phyloP scores from a whole-genome alignment of 129 eudicot genomes.

The Chrysanthemum lavandulifolium region DNA sequence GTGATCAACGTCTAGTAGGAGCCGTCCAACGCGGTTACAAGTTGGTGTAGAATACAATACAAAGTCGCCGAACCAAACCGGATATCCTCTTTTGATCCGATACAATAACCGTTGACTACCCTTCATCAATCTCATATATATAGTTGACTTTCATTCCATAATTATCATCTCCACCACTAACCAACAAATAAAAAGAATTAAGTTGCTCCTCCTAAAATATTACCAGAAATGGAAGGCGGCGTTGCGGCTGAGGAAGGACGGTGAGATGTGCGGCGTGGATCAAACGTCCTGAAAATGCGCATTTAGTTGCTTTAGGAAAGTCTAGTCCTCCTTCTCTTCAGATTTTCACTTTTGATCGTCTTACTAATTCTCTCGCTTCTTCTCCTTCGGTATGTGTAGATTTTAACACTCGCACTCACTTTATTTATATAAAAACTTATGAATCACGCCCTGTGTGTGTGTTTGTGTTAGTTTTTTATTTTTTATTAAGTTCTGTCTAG shows the following conservation, averaged over 20 bases:
- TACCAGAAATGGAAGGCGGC: constrained; percentile 50
- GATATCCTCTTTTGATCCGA: constrained; percentile 36
- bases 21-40: constrained; percentile 30
- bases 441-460: too few species aligned
- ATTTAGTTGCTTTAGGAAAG: constrained; percentile 71
- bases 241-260: constrained; percentile 51
- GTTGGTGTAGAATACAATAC: too few species aligned
- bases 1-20: constrained; percentile 13
- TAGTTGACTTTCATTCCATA: too few species aligned
- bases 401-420: background rate
- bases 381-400: constrained; percentile 59
- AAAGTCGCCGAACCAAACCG: constrained; percentile 19
- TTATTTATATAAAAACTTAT: background rate
- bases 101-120: background rate
- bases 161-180: too few species aligned
- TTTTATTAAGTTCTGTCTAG: too few species aligned
- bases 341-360: constrained; percentile 66
- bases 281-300: constrained; percentile 81
- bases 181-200: background rate
- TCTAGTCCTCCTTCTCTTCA: constrained; percentile 60
- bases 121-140: too few species aligned
- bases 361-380: constrained; percentile 57
- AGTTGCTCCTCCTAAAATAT: constrained; percentile 3
- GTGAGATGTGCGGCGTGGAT: constrained; percentile 84
- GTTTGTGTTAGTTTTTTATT: too few species aligned